These are phyloP conservation scores for Tubosaeta sp. DNA, from an alignment of 768 basidiomycete species.

Conservation along the genomic window DNA sequence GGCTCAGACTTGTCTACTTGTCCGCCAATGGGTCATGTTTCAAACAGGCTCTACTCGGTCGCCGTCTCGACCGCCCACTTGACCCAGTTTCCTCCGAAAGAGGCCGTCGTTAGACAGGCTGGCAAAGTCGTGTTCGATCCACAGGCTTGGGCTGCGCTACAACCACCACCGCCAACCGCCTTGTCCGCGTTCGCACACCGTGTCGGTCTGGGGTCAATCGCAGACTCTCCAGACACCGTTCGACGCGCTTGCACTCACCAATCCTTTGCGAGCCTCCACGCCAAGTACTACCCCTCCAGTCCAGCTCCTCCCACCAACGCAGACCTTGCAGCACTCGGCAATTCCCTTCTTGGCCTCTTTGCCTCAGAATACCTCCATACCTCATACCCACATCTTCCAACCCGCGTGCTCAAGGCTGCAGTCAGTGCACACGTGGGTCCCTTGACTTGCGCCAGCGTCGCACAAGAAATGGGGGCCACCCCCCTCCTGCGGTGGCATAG, in stretches of 20 bases:
- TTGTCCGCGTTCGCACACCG: constrained; percentile 74
- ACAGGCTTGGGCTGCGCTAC: constrained; percentile 64
- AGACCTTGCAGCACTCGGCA: constrained; percentile 72
- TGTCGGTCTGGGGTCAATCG: constrained; percentile 61
- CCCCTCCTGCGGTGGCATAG: constrained; percentile 81
- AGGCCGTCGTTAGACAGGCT: constrained; percentile 37
- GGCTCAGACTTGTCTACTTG: constrained; percentile 3
- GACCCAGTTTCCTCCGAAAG: constrained; percentile 58
- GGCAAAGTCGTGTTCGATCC: constrained; percentile 51
- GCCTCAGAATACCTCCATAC: constrained; percentile 78
- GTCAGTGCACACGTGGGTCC: constrained; percentile 91
- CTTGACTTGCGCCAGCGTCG: constrained; percentile 75
- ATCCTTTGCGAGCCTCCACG: constrained; percentile 55
- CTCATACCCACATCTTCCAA: constrained; percentile 86
- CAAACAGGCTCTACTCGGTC: constrained; percentile 45
- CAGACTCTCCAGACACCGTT: constrained; percentile 49
- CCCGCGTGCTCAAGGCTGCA: constrained; percentile 85
- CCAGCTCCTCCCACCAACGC: constrained; percentile 63
- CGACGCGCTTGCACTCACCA: constrained; percentile 79
- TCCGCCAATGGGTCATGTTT: constrained; percentile 53
- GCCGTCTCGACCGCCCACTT: constrained; percentile 56
- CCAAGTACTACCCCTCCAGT: constrained; percentile 53
- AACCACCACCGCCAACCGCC: constrained; percentile 68
- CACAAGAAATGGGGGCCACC: constrained; percentile 77
- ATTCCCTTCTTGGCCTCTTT: constrained; percentile 87